These are phyloP conservation scores for Chrysopogon serrulatus DNA, from an alignment of 176 grass and related monocot species.

Conservation along the genomic window DNA sequence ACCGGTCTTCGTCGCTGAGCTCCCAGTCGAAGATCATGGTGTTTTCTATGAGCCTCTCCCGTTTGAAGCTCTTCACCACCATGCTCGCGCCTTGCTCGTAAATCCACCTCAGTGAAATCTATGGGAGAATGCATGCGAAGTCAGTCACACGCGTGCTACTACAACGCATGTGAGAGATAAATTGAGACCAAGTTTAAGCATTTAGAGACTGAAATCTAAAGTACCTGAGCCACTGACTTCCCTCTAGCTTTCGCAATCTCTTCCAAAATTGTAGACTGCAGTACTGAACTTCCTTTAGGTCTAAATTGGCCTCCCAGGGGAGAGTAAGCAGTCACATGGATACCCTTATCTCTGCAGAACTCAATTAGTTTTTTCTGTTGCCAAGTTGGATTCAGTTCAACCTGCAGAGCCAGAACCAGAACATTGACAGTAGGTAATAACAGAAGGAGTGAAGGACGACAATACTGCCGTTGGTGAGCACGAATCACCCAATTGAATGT, in stretches of 20 bases:
- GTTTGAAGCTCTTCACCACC: slow-evolving; percentile 52
- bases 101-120: slow-evolving; percentile 70
- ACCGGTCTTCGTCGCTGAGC: slow-evolving; percentile 40
- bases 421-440: not conserved
- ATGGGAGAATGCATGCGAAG: not conserved
- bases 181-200: not conserved
- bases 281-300: slow-evolving; percentile 23
- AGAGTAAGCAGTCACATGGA: slow-evolving; percentile 48
- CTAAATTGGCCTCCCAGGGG: slow-evolving; percentile 42
- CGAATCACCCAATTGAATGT: not conserved
- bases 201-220: not conserved
- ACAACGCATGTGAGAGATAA: not conserved
- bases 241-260: slow-evolving; percentile 49
- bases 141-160: not conserved
- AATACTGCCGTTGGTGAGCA: not conserved
- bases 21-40: slow-evolving; percentile 50
- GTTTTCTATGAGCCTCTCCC: slow-evolving; percentile 46
- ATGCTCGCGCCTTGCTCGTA: slow-evolving; percentile 59
- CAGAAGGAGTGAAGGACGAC: not conserved
- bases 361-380: slow-evolving; percentile 45
- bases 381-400: slow-evolving; percentile 53
- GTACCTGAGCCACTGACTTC: slow-evolving; percentile 63
- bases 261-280: slow-evolving; percentile 38
- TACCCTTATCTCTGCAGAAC: slow-evolving; percentile 42
- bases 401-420: slow-evolving; percentile 21